Evolutionary conservation across 345 rosid species (phyloP).

Genomic region (Eucalyptus regnans): DNA sequence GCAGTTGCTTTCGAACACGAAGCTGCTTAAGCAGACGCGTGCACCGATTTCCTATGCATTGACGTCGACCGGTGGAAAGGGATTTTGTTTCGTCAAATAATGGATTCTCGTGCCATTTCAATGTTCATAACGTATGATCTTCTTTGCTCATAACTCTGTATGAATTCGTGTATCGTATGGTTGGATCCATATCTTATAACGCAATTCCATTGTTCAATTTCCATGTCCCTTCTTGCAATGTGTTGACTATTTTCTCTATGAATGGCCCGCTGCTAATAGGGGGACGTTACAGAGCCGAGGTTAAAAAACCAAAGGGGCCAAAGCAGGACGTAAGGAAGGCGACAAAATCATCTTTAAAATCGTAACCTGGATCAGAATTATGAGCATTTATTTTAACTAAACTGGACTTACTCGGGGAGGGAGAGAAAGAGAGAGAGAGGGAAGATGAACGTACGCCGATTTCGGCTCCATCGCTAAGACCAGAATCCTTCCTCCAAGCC

Average conservation of each 20-base stretch:
- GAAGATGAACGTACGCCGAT: conserved; percentile 11
- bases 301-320: neutral
- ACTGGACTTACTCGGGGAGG: neutral
- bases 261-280: neutral
- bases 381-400: neutral
- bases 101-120: neutral
- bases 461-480: conserved; percentile 31
- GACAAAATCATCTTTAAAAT: neutral
- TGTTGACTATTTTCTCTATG: neutral
- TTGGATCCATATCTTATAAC: neutral
- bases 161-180: neutral
- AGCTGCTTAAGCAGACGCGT: neutral
- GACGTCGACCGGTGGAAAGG: neutral
- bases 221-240: neutral
- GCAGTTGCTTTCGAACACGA: neutral
- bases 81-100: neutral
- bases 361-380: neutral
- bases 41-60: neutral
- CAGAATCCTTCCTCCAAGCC: conserved; percentile 58
- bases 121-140: neutral
- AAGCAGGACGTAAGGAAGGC: neutral
- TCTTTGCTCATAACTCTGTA: neutral
- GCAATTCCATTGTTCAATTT: neutral
- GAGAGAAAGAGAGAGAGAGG: neutral
- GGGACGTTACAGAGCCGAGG: neutral